Evolutionary conservation across 345 rosid species (phyloP), one percentile per base, ranked within the genome.

Genomic region (Noccaea bulbosa): DNA sequence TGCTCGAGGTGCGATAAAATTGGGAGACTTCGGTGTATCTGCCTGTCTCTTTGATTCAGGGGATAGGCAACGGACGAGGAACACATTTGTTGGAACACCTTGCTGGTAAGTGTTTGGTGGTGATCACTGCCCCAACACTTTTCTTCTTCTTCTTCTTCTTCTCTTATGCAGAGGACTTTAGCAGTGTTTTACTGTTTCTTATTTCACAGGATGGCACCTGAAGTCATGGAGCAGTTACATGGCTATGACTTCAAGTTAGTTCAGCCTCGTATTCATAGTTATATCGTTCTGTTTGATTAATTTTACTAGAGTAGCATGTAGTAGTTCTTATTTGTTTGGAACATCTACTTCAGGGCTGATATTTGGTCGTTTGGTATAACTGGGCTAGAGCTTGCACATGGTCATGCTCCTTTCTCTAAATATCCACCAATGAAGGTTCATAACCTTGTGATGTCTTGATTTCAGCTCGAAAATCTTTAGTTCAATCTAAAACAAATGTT

Each of bases 351-450:
- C 83, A 94, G 99, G 87, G 99, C 96, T 62, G 99, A 94, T 81
- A 94, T 94, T 54, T 94, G 99, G 99, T 94, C 99, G 7, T 94
- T 94, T 76, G 99, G 99, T 49, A 94, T 94, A 56, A 94, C 99
- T n/a, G 99, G 95, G 65, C 65, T 94, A 65, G 99, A 94, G 86
- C 96, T 94, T 75, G 97, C 98, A 37, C 98, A 90, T 82, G 98
- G 98, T n/a, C 98, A 93, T 77, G 98, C 98, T 66, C 98, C 98
- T 53, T 93, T 93, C 79, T 93, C 98, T n/a, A 93, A 93, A 70
- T 90, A 88, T 83, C 96, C 99, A 67, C 99, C 99, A 39, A 88
- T 94, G 96, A 94, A 94, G 99, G 99, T 94, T 60, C 60, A 35
- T 78, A 49, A 43, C 44, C 43, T 78, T 57, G 32, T 43, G 2